Evolutionary conservation across 2,329 filamentous ascomycete species (phyloP), one percentile per base, ranked within the genome.

Genomic region (Dactylonectria estremocensis): DNA sequence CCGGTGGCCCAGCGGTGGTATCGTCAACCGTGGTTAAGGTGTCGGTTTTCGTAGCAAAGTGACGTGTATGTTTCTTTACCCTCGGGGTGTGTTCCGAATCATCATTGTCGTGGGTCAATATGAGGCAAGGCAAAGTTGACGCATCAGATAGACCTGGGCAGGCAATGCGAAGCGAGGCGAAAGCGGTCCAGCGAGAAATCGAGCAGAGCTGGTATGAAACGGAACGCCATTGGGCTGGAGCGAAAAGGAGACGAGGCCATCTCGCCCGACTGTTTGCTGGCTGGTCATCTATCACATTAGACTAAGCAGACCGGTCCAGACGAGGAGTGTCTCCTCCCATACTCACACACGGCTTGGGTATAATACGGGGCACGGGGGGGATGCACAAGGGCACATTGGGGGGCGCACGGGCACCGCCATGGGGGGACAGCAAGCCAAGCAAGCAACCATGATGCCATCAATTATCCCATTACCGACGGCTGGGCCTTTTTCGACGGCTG

Each of bases 211-310:
- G 10, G 40, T 4, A 20, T 50, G 59, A 60, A 64, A 20, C 46
- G 59, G 60, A 64, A 61, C 49, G 56, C 33, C 37, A 50, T 46
- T 54, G 40, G 35, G 52, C 46, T 33, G 49, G 35, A 33, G n/a
- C 22, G 40, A 50, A 56, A 56, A n/a, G 35, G 35, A 60, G 43
- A 48, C 31, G 45, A 61, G 45, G 61, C 46, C 64, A 50, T 43
- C 50, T 63, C 59, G 13, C 18, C 20, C 52, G 18, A 24, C 14
- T 43, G 14, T 5, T 43, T 14, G 40, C 40, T 14, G 22, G 28
- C 56, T 49, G 46, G 69, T 79, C 76, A 78, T 74, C 72, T 78
- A 72, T 79, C 77, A 79, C 61, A 78, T 78, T 74, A 69, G 56
- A 77, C 75, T 68, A 71, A 61, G 54, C 64, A 53, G 60, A 73